These are phyloP conservation scores for Nicotiana undulata DNA, from an alignment of 257 asterid species.

Conservation along the genomic window DNA sequence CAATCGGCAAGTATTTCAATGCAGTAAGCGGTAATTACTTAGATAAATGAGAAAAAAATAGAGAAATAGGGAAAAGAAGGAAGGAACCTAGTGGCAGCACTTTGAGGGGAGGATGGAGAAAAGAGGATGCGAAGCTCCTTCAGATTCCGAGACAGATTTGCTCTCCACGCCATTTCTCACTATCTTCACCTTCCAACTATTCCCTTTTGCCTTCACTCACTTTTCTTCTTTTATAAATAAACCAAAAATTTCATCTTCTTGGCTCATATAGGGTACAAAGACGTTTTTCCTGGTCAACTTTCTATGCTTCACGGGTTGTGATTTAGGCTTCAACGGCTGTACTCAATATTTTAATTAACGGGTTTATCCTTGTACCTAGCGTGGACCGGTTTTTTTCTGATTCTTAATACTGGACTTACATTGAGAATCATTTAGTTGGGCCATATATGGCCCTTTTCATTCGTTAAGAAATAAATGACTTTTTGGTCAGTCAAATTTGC, in stretches of 20 bases:
- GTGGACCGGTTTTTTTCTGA: not conserved
- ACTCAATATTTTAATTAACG: not conserved
- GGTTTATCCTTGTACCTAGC: not conserved
- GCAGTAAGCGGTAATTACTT: not conserved
- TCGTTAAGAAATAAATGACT: not conserved
- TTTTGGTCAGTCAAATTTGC: not conserved
- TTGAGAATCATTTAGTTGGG: not conserved
- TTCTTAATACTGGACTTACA: not conserved
- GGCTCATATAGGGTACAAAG: too few species aligned
- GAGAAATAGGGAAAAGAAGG: not conserved
- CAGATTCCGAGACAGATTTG: constrained; percentile 59
- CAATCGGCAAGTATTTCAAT: not conserved
- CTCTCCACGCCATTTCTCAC: constrained; percentile 74
- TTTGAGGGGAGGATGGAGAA: constrained; percentile 57
- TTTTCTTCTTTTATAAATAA: not conserved
- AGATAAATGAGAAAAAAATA: not conserved
- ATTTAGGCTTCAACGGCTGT: not conserved
- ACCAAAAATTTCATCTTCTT: too few species aligned
- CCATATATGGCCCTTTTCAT: not conserved
- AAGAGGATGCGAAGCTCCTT: constrained; percentile 82
- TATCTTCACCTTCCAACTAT: not conserved
- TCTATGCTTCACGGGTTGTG: not conserved
- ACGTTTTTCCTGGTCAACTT: too few species aligned
- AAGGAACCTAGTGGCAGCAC: constrained; percentile 63
- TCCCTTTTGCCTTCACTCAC: not conserved